Conservation (phyloP, 441 rosid species). For the Hura crepitans region DNA sequence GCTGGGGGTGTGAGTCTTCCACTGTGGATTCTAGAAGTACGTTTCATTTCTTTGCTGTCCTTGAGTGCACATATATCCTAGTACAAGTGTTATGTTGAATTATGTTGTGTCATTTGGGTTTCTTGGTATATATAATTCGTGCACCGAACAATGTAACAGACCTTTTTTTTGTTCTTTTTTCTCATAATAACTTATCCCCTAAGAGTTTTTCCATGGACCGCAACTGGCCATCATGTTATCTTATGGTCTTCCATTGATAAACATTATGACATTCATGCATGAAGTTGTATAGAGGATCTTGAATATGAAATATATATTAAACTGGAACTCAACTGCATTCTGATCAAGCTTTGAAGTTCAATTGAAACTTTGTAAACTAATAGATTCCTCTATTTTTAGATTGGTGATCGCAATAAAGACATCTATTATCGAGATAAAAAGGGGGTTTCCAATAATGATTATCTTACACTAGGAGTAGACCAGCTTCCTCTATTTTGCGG, state of each 20-base stretch:
- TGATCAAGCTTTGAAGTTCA: neutral
- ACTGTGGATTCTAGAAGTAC: constrained; percentile 42
- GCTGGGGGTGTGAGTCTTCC: constrained; percentile 55
- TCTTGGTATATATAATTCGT: neutral
- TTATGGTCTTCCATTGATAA: neutral
- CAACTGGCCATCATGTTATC: neutral
- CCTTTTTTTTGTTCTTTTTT: neutral
- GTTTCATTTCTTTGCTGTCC: neutral
- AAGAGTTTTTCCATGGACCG: neutral
- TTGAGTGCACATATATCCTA: neutral
- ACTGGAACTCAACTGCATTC: neutral
- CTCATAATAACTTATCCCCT: neutral
- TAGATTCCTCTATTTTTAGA: constrained; percentile 26
- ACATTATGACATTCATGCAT: neutral
- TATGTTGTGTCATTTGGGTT: neutral
- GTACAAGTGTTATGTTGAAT: neutral
- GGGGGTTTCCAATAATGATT: constrained; percentile 51
- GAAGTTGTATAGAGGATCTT: neutral
- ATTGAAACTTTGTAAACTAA: constrained; percentile 4
- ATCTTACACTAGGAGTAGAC: constrained; percentile 67
- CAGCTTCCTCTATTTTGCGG: constrained; percentile 52
- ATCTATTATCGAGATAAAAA: constrained; percentile 50
- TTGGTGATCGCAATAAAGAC: constrained; percentile 52
- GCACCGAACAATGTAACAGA: neutral
- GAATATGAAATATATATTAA: neutral